phyloP scores from a whole-genome alignment of 2,329 filamentous ascomycete genomes.

The Pyrenochaeta sp. region DNA sequence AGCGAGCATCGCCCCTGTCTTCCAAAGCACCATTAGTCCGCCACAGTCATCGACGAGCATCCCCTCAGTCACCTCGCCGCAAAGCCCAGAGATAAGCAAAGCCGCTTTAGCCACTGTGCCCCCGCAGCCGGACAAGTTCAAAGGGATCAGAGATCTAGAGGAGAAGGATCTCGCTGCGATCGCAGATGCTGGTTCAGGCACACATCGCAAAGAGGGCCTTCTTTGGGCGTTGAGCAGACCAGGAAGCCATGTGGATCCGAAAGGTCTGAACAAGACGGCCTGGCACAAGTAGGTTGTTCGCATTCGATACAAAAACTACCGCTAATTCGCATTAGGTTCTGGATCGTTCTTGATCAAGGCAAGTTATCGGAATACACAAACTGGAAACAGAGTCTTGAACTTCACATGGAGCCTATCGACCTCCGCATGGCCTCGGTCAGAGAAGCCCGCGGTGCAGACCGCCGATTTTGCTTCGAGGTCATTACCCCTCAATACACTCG shows the following conservation, averaged over 20 bases:
- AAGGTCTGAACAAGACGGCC: conserved; percentile 93
- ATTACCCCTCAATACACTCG: conserved; percentile 96
- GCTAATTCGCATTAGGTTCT: conserved; percentile 72
- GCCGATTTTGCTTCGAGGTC: conserved; percentile 97
- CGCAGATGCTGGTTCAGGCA: conserved; percentile 63
- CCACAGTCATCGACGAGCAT: conserved; percentile 38
- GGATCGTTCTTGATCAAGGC: conserved; percentile 97
- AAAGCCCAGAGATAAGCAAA: conserved; percentile 41
- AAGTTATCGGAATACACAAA: conserved; percentile 98
- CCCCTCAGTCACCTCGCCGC: conserved; percentile 34
- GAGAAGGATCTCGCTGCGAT: conserved; percentile 68
- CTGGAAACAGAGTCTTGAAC: conserved; percentile 96
- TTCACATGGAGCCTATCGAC: conserved; percentile 98
- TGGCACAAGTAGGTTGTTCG: conserved; percentile 87
- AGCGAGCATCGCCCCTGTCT: conserved; percentile 42
- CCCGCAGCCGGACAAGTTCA: conserved; percentile 71
- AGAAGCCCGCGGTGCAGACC: conserved; percentile 92
- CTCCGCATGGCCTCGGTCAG: conserved; percentile 95
- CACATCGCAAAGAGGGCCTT: conserved; percentile 89
- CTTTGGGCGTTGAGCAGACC: conserved; percentile 94
- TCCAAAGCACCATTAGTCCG: conserved; percentile 46
- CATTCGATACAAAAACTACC: background rate
- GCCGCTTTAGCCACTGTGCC: conserved; percentile 33
- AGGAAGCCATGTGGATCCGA: conserved; percentile 92
- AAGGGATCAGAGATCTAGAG: conserved; percentile 90